A percentile compares a stretch with the other conserved stretches of the same genome.
phyloP scores from a whole-genome alignment of 371 early-diverging fungal species.

The Haplosporangium sp. region DNA sequence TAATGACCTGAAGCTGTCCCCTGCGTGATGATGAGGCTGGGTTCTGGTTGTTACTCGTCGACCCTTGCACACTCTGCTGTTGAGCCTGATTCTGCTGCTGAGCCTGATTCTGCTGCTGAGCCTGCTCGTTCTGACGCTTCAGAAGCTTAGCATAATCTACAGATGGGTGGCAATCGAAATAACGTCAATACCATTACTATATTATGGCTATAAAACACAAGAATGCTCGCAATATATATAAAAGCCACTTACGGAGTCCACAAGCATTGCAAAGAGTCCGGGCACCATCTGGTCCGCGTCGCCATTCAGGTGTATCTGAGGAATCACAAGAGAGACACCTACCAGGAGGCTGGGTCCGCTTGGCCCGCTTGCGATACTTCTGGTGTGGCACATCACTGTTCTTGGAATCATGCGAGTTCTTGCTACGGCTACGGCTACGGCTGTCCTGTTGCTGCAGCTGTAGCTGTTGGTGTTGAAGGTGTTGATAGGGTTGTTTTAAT shows the following conservation, averaged over 20 bases:
- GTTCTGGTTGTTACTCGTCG: background rate
- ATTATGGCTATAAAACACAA: too few species aligned
- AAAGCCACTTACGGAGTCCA: slow-evolving; percentile 63
- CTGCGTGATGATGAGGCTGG: background rate
- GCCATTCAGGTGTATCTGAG: slow-evolving; percentile 73
- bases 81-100: background rate
- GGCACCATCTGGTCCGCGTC: slow-evolving; percentile 70
- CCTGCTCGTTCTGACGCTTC: slow-evolving; percentile 33
- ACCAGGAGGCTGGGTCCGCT: slow-evolving; percentile 60
- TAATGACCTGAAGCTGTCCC: slow-evolving; percentile 17
- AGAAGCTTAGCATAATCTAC: slow-evolving; percentile 48
- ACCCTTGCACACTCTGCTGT: background rate
- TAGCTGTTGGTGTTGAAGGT: background rate
- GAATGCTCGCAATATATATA: background rate
- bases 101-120: slow-evolving; percentile 1
- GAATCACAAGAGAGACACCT: slow-evolving; percentile 67
- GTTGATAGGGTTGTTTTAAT: background rate
- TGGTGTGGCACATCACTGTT: slow-evolving; percentile 25
- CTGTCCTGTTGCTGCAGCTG: too few species aligned
- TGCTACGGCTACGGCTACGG: background rate
- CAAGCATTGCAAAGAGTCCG: slow-evolving; percentile 78
- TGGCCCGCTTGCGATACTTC: slow-evolving; percentile 53
- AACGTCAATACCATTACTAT: too few species aligned
- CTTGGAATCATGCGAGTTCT: slow-evolving; percentile 1
- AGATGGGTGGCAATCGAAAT: background rate